Evolutionary conservation across 345 rosid species (phyloP).

Genomic region (Angophora floribunda): DNA sequence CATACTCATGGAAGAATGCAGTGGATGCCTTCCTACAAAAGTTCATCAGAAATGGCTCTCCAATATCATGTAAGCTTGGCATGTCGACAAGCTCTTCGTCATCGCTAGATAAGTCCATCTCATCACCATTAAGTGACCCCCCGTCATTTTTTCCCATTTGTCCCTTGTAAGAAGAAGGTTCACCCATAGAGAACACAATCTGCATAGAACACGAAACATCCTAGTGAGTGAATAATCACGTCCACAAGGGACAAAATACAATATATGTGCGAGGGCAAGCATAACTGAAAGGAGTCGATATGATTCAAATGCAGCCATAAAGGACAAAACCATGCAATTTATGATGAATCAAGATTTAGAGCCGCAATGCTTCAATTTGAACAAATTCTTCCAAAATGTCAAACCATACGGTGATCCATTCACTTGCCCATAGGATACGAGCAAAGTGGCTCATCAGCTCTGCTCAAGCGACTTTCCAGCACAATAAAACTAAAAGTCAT

Average conservation of each 20-base stretch:
- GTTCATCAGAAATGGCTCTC: conserved; percentile 27
- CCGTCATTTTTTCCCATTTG: background rate
- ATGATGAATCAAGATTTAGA: background rate
- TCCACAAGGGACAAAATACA: background rate
- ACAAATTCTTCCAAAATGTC: background rate
- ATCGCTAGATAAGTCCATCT: background rate
- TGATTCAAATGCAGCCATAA: background rate
- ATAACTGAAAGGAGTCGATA: background rate
- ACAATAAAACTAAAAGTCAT: background rate
- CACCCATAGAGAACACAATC: background rate
- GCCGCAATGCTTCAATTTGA: background rate
- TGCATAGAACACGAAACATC: background rate
- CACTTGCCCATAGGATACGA: background rate
- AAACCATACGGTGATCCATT: background rate
- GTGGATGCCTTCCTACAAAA: conserved; percentile 60
- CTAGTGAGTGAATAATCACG: background rate
- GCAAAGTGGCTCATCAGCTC: background rate
- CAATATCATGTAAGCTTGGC: conserved; percentile 22
- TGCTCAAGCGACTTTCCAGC: background rate
- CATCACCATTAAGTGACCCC: background rate
- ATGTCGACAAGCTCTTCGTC: background rate
- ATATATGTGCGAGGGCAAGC: background rate
- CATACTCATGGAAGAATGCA: conserved; percentile 55
- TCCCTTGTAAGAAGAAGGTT: background rate
- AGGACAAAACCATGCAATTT: background rate